Evolutionary conservation across 106 monocot genomes (phyloP).

Genomic region (Acorus calamus): DNA sequence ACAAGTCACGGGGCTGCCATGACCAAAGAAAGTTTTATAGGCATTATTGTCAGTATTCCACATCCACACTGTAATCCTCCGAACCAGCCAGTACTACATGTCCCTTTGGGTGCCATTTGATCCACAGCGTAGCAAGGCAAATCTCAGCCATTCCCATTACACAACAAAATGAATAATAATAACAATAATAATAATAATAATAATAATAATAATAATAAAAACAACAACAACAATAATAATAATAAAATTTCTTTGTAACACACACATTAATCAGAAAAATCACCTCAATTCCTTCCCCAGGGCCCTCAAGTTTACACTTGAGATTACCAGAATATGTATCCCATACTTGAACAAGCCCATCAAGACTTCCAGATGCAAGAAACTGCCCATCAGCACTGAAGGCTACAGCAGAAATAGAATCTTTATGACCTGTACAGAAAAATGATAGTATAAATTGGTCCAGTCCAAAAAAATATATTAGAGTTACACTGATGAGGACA

Average conservation of each 20-base stretch:
- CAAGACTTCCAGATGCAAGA: slow-evolving; percentile 84
- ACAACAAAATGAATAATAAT: slow-evolving; percentile 4
- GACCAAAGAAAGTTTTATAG: slow-evolving; percentile 73
- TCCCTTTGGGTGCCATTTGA: slow-evolving; percentile 94
- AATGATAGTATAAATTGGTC: neutral
- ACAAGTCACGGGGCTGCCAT: slow-evolving; percentile 75
- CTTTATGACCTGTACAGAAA: slow-evolving; percentile 46
- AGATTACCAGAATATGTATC: slow-evolving; percentile 29
- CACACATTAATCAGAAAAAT: neutral
- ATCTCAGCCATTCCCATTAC: too few species aligned
- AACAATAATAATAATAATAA: too few species aligned
- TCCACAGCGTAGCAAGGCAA: slow-evolving; percentile 37
- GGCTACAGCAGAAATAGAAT: slow-evolving; percentile 59
- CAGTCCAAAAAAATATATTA: neutral
- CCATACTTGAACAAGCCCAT: slow-evolving; percentile 78
- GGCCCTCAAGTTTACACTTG: slow-evolving; percentile 57
- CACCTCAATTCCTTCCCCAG: slow-evolving; percentile 72
- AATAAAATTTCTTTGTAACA: too few species aligned
- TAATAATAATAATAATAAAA: too few species aligned
- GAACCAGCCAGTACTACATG: slow-evolving; percentile 72
- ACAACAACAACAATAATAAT: too few species aligned
- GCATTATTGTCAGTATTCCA: slow-evolving; percentile 81
- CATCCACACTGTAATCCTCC: slow-evolving; percentile 78
- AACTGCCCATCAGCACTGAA: slow-evolving; percentile 79
- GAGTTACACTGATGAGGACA: too few species aligned